These are phyloP conservation scores for Mycena belliarum DNA, from an alignment of 768 basidiomycete genomes.

Conservation along the genomic window DNA sequence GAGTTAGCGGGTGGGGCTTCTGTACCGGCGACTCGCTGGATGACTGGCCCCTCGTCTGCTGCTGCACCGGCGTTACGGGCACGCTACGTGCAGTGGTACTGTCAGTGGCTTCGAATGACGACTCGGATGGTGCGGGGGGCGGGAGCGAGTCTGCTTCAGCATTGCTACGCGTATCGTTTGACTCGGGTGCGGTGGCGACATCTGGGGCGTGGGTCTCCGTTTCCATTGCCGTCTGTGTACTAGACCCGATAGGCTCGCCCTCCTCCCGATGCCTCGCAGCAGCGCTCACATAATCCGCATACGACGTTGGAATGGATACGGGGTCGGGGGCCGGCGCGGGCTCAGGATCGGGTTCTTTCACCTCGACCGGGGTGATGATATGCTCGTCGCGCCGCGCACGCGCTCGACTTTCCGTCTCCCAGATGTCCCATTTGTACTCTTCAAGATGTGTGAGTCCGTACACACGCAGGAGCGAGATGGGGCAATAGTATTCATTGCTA, in stretches of 20 bases:
- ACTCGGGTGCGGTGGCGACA: not conserved
- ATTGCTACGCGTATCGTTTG: not conserved
- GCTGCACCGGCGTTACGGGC: not conserved
- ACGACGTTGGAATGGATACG: conserved; percentile 14
- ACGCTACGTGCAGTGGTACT: not conserved
- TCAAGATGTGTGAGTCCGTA: conserved; percentile 97
- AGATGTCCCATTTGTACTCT: conserved; percentile 90
- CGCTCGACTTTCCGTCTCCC: conserved; percentile 69
- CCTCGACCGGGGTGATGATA: conserved; percentile 12
- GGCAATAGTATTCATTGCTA: conserved; percentile 95
- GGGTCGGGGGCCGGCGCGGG: conserved; percentile 14
- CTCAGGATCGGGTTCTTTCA: conserved; percentile 22
- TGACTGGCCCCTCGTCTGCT: not conserved
- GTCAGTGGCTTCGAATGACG: not conserved
- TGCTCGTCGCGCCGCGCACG: conserved; percentile 31
- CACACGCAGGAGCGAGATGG: conserved; percentile 87
- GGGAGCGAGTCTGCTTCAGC: not conserved
- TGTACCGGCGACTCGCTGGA: not conserved
- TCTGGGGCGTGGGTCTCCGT: not conserved
- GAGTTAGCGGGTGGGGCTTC: not conserved
- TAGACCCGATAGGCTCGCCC: too few relatives aligned
- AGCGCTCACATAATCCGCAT: conserved; percentile 12
- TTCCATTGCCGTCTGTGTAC: not conserved
- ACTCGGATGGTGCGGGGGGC: not conserved
- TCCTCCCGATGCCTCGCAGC: not conserved